Conservation (phyloP, 2,329 filamentous ascomycete genomes). For the Fusarium guadeloupense region DNA sequence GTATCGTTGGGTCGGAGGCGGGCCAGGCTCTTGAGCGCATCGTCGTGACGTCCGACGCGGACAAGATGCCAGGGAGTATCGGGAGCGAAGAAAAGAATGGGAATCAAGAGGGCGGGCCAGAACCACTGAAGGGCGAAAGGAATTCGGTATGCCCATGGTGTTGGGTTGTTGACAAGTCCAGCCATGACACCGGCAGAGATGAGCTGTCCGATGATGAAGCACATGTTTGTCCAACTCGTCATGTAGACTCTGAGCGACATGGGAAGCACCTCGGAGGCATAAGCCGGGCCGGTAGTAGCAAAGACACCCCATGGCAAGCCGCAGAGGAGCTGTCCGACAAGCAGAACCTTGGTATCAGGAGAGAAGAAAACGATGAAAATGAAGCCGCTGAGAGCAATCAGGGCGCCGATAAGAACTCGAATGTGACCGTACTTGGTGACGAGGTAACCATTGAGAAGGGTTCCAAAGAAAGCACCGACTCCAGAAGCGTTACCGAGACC, state of each 20-base stretch:
- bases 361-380: constrained; percentile 61
- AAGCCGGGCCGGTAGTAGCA: constrained; percentile 56
- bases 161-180: constrained; percentile 40
- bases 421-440: constrained; percentile 55
- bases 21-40: constrained; percentile 48
- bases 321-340: constrained; percentile 56
- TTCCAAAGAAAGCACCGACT: constrained; percentile 60
- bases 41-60: constrained; percentile 46
- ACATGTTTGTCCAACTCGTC: constrained; percentile 58
- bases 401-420: constrained; percentile 54
- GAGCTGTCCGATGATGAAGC: constrained; percentile 58
- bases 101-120: constrained; percentile 55
- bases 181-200: constrained; percentile 50
- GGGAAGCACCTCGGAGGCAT: constrained; percentile 56
- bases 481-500: constrained; percentile 55
- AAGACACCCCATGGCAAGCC: constrained; percentile 59
- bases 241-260: constrained; percentile 54
- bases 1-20: constrained; percentile 44
- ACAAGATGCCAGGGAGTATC: constrained; percentile 59
- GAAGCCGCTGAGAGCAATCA: constrained; percentile 52
- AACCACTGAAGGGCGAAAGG: constrained; percentile 61
- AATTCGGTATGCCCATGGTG: constrained; percentile 57
- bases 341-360: constrained; percentile 48
- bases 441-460: constrained; percentile 57
- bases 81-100: constrained; percentile 54